A percentile compares a stretch with the other conserved stretches of the same genome.
Evolutionary conservation across 139 green algal species (phyloP).

Genomic region (Ettlia oleoabundans): DNA sequence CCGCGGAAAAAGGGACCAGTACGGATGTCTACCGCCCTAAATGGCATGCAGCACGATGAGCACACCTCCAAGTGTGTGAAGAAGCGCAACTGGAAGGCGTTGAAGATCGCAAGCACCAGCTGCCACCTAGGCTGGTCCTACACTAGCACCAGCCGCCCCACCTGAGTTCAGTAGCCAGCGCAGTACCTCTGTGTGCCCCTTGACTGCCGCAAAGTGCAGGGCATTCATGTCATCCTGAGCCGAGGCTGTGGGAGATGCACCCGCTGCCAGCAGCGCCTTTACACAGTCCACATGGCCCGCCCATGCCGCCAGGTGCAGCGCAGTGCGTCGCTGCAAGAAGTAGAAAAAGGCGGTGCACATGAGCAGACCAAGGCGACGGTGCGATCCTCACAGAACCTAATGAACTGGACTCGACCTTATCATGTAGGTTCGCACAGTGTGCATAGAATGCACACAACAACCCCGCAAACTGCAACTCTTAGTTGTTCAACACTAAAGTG

Average conservation of each 20-base stretch:
- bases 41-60: background rate
- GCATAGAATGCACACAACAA: too few species aligned
- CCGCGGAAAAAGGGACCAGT: too few species aligned
- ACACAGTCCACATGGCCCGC: conserved; percentile 71
- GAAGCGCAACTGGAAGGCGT: too few species aligned
- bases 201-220: conserved; percentile 78
- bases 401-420: too few species aligned
- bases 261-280: conserved; percentile 68
- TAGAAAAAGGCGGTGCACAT: conserved; percentile 30
- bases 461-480: too few species aligned
- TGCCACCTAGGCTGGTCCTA: background rate
- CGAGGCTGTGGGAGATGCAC: conserved; percentile 30
- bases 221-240: conserved; percentile 80
- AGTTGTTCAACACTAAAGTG: too few species aligned
- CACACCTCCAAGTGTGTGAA: too few species aligned
- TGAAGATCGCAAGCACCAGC: too few species aligned
- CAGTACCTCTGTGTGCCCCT: conserved; percentile 62
- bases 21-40: background rate
- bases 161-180: conserved; percentile 49
- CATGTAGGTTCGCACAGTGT: too few species aligned
- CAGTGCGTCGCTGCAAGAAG: conserved; percentile 50
- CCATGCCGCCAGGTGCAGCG: conserved; percentile 83
- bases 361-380: too few species aligned
- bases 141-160: background rate
- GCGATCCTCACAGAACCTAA: too few species aligned